A percentile compares a stretch with the other conserved stretches of the same genome.
Evolutionary conservation across 1,139 yeast genomes (phyloP).

Genomic region (Magnusiomyces fungicola): DNA sequence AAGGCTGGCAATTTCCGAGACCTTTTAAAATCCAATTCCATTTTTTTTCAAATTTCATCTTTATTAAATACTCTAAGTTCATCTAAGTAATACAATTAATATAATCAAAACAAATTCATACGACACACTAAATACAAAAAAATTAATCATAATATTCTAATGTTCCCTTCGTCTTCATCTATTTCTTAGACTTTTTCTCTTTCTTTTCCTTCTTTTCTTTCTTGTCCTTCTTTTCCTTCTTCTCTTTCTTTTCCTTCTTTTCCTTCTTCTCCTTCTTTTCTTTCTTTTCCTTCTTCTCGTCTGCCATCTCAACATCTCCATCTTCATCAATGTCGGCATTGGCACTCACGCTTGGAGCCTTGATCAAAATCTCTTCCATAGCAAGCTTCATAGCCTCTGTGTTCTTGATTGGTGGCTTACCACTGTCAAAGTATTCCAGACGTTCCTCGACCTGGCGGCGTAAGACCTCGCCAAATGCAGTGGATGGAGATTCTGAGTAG

Average conservation of each 20-base stretch:
- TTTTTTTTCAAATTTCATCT: too few species aligned
- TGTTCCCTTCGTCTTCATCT: conserved; percentile 18
- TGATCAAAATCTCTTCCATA: conserved; percentile 50
- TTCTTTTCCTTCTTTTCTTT: conserved; percentile 45
- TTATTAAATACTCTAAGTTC: too few species aligned
- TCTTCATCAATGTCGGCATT: conserved; percentile 44
- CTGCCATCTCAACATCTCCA: conserved; percentile 34
- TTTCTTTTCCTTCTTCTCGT: conserved; percentile 21
- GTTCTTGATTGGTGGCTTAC: conserved; percentile 94
- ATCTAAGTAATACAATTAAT: too few species aligned
- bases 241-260: conserved; percentile 31
- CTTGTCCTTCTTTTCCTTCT: conserved; percentile 33
- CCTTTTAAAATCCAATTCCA: too few species aligned
- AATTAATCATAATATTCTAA: too few species aligned
- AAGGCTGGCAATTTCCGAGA: too few species aligned
- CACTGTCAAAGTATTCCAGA: conserved; percentile 90
- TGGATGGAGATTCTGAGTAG: conserved; percentile 51
- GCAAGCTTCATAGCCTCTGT: conserved; percentile 91
- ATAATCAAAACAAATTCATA: too few species aligned
- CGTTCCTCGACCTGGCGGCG: conserved; percentile 98
- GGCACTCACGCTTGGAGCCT: conserved; percentile 40
- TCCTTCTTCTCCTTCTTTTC: conserved; percentile 33
- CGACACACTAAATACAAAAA: too few species aligned
- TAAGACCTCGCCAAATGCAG: conserved; percentile 82
- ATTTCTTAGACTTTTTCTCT: conserved; percentile 45